Base-by-base conservation (phyloP, 2,329 filamentous ascomycete species). In the Cladosporium sp. region DNA sequence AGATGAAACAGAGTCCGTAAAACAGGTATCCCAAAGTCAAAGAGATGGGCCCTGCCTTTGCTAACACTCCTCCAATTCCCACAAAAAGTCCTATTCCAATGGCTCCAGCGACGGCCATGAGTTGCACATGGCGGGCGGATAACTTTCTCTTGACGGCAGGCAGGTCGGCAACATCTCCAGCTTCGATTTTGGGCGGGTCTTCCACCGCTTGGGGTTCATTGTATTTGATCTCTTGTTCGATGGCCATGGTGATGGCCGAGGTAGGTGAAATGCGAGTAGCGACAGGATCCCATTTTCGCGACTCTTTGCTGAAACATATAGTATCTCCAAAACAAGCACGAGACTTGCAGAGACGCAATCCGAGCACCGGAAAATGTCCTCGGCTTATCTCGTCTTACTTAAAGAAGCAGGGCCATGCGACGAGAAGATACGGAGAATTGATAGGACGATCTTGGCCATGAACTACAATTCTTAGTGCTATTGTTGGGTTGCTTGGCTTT, bases 41-140 rank as follows among this genome's bases (percentile, higher is more conserved):
- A 68, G 66, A 55, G 74, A 73, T 54, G 69, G 75, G 50, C 73
- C 65, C 55, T 71, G 74, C 52, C n/a, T 39, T 54, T 13, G 38
- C 38, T 11, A 51, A 43, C 5, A 38, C 42, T 25, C 49, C 43
- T 36, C 49, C 49, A 16, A 53, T 53, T 6, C 36, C 41, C 13
- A 58, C 56, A 20, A 58, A 58, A 3, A 58, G 43, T 7, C 55
- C 55, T 13, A 54, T 56, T 19, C 55, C 55, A 27, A 57, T 58
- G 7, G 53, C 50, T 29, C 50, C 53, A 16, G 53, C 56, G 5
- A 58, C 53, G 5, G 53, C 55, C 38, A 54, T 54, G n/a, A 57
- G 51, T 32, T 58, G 56, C n/a, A 58, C 54, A 38, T 54, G 48
- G 22, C 43, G 43, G 16, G 33, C 43, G 15, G 43, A 47, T 9